phyloP scores from a whole-genome alignment of 257 asterid genomes.

The Penstemon newberryi region DNA sequence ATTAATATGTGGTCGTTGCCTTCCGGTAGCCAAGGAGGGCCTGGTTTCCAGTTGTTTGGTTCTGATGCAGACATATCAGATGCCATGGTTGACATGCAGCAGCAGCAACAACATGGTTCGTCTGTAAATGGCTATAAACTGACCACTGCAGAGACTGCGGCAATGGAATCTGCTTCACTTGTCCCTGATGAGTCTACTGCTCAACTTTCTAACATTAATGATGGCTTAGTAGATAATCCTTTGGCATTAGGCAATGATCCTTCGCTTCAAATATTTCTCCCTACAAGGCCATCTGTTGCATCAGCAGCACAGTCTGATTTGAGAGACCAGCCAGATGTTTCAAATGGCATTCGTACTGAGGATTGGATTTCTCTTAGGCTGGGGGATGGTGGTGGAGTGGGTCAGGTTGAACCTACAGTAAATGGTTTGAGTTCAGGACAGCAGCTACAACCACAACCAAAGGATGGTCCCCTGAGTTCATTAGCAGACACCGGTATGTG shows the following conservation, averaged over 20 bases:
- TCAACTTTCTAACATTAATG: constrained; percentile 46
- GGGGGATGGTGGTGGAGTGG: constrained; percentile 64
- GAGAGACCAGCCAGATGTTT: constrained; percentile 55
- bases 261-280: constrained; percentile 91
- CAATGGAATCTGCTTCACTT: constrained; percentile 55
- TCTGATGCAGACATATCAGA: constrained; percentile 70
- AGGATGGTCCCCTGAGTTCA: constrained; percentile 51
- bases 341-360: constrained; percentile 65
- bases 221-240: constrained; percentile 71
- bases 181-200: constrained; percentile 44
- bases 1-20: constrained; percentile 79
- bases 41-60: constrained; percentile 85
- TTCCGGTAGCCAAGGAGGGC: constrained; percentile 64
- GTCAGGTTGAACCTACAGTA: constrained; percentile 42
- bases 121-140: constrained; percentile 53
- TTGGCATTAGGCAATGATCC: constrained; percentile 74
- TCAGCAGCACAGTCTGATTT: constrained; percentile 51
- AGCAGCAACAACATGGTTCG: constrained; percentile 27
- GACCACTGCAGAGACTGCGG: constrained; percentile 44
- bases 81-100: constrained; percentile 64
- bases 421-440: constrained; percentile 49
- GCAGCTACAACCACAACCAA: constrained; percentile 50
- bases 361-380: constrained; percentile 93
- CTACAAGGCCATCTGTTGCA: constrained; percentile 74
- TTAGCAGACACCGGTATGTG: constrained; percentile 65